Evolutionary conservation across 257 asterid genomes (phyloP).

Genomic region (Solanum sparsipilum): DNA sequence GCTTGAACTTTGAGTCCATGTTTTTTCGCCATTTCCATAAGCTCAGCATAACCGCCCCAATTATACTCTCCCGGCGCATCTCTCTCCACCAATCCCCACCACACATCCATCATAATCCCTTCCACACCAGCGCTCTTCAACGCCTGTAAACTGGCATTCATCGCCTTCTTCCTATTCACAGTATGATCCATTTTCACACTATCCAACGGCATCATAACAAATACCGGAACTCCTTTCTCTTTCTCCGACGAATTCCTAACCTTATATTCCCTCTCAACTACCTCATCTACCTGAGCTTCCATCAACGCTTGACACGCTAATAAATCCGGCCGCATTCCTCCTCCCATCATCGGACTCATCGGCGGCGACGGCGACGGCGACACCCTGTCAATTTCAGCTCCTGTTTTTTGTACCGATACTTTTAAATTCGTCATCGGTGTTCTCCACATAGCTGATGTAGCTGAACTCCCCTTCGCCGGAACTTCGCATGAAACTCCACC

Average conservation of each 20-base stretch:
- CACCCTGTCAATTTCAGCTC: slow-evolving; percentile 35
- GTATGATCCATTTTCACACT: slow-evolving; percentile 79
- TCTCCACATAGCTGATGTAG: slow-evolving; percentile 52
- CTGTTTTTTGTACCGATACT: slow-evolving; percentile 30
- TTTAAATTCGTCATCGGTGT: slow-evolving; percentile 40
- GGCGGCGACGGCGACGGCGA: slow-evolving; percentile 89
- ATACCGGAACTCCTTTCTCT: slow-evolving; percentile 75
- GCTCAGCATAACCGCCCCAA: slow-evolving; percentile 86
- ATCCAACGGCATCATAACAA: slow-evolving; percentile 97
- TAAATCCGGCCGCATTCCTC: slow-evolving; percentile 46
- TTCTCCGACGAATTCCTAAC: slow-evolving; percentile 9
- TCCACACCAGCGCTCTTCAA: slow-evolving; percentile 92
- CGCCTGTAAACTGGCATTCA: slow-evolving; percentile 94
- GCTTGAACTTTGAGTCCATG: slow-evolving; percentile 95
- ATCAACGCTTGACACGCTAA: slow-evolving; percentile 73
- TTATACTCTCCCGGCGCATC: slow-evolving; percentile 70
- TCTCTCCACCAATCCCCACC: slow-evolving; percentile 97
- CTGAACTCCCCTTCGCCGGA: slow-evolving; percentile 29
- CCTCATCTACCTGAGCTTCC: slow-evolving; percentile 10
- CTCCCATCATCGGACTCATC: slow-evolving; percentile 43
- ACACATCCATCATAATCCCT: slow-evolving; percentile 97
- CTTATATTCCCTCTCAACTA: slow-evolving; percentile 11
- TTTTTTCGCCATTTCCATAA: slow-evolving; percentile 84
- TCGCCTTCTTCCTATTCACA: slow-evolving; percentile 87
- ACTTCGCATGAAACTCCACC: slow-evolving; percentile 29